Evolutionary conservation across 2,329 filamentous ascomycete genomes (phyloP), one percentile per base, ranked within the genome.

Genomic region (Anthostomella pinea): DNA sequence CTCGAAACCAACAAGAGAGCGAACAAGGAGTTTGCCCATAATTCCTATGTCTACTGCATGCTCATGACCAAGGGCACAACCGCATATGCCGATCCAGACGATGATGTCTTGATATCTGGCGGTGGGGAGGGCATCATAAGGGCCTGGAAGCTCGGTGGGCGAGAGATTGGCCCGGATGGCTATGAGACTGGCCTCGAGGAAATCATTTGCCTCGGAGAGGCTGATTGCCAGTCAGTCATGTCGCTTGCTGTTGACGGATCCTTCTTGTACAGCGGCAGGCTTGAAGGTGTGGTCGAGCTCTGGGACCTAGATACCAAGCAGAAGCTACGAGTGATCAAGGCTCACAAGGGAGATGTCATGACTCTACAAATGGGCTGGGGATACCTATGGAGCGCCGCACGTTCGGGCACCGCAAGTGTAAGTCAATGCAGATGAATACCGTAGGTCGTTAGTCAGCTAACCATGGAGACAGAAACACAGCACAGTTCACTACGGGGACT

Each of bases 291-390:
- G 33, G 80, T 98, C 41, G 91, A 97, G 59, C 79, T 98, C 8
- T 98, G 94, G 91, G 94, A 98, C 58, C 73, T 98, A 10, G 91
- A 97, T 58, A 97, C 93, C 0, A 82, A 85, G 35, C 93, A 98
- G 63, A 82, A 93, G 31, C 74, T 98, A 28, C 77, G 93, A 39
- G 89, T 87, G 13, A 84, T 98, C 56, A 89, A 85, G 56, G 81
- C 84, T 1, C 85, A 89, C 51, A 79, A 78, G 21, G 83, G 82
- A 27, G 88, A 97, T 59, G 79, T 97, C 31, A 88, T 94, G 71
- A 84, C 88, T 1, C 70, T 97, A 27, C 84, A 88, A 46, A 84
- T 96, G 62, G 84, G 86, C 16, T 88, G 87, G 65, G 88, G 89
- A 0, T 83, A 85, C 45, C 71, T 96, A 6, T 93, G 93, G 68